phyloP scores from a whole-genome alignment of 2,329 filamentous ascomycete species.

The Trichoderma pleuroti region DNA sequence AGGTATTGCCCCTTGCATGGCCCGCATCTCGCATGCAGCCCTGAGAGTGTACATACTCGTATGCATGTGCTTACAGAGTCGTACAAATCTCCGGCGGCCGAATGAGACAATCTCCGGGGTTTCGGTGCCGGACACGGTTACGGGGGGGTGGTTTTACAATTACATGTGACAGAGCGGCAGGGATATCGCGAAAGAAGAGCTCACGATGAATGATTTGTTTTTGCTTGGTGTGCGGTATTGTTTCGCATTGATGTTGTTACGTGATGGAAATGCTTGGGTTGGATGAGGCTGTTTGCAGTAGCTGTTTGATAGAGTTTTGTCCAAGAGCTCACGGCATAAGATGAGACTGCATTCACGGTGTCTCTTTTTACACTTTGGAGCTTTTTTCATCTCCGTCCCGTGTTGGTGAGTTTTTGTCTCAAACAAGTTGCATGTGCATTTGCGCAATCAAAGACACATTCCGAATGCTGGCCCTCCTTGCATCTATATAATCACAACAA shows the following conservation, averaged over 20 bases:
- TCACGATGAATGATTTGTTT: neutral
- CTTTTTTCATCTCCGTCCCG: neutral
- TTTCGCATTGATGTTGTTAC: neutral
- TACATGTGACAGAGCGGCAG: neutral
- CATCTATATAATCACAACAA: neutral
- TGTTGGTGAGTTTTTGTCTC: neutral
- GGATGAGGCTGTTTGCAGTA: neutral
- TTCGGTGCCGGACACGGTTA: neutral
- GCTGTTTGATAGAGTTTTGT: neutral
- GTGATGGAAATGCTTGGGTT: neutral
- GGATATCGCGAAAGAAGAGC: neutral
- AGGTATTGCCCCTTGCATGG: neutral
- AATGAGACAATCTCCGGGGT: neutral
- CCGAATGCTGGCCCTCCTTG: neutral
- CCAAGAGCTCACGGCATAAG: neutral
- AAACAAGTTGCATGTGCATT: neutral
- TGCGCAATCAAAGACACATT: conserved; percentile 6
- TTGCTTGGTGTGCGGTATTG: neutral
- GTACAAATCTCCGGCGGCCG: neutral
- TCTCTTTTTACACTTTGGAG: neutral
- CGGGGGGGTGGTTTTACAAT: neutral
- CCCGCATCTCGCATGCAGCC: neutral
- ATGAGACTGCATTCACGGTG: neutral
- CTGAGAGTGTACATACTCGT: neutral
- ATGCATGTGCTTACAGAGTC: neutral